Evolutionary conservation across 495 filamentous ascomycete species (phyloP).

Genomic region (Schizothecium vesticola): DNA sequence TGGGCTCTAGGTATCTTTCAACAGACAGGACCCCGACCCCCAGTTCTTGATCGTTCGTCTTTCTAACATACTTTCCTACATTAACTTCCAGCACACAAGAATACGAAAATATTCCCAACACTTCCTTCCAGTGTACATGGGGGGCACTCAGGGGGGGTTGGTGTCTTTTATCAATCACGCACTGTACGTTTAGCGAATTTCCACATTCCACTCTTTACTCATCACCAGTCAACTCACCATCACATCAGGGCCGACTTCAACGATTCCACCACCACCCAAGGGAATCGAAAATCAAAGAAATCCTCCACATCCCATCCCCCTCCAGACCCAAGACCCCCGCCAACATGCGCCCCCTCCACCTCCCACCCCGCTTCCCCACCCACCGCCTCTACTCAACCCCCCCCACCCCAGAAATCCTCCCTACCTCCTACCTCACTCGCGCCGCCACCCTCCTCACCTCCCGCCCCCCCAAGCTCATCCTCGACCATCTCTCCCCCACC

Average conservation of each 20-base stretch:
- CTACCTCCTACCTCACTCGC: background rate
- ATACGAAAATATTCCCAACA: background rate
- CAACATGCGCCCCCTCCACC: background rate
- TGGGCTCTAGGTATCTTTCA: background rate
- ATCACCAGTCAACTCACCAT: background rate
- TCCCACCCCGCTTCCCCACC: too few species aligned
- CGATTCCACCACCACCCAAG: background rate
- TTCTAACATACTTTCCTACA: background rate
- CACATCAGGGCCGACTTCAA: background rate
- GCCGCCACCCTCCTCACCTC: constrained; percentile 20
- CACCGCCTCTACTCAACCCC: background rate
- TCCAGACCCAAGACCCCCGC: constrained; percentile 2
- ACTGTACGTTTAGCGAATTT: background rate
- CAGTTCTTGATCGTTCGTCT: background rate
- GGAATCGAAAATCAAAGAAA: background rate
- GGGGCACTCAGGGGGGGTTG: background rate
- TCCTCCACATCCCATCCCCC: background rate
- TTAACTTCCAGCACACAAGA: background rate
- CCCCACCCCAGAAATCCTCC: constrained; percentile 5
- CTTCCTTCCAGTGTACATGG: background rate
- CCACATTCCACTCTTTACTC: background rate
- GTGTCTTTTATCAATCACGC: background rate
- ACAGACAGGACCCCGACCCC: background rate
- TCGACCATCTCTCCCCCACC: constrained; percentile 61
- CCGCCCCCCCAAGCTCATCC: constrained; percentile 50